Evolutionary conservation across 1,284 basidiomycete genomes (phyloP).

Genomic region (Sporisorium graminicola): DNA sequence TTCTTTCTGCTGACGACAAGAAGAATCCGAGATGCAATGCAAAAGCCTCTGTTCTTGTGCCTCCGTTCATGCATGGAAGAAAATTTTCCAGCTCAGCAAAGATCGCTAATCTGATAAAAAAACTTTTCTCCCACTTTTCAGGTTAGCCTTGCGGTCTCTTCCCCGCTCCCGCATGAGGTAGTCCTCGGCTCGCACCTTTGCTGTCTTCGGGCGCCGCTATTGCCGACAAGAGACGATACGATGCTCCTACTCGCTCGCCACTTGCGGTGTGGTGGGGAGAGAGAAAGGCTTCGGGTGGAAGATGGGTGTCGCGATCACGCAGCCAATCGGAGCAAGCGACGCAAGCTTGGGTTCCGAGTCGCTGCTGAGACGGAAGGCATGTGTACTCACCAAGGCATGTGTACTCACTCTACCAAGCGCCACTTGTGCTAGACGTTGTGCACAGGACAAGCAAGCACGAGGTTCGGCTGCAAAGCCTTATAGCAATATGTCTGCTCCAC

Average conservation of each 20-base stretch:
- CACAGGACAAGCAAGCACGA: not conserved
- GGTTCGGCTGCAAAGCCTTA: not conserved
- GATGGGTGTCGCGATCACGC: not conserved
- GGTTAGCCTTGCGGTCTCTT: not conserved
- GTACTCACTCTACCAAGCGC: not conserved
- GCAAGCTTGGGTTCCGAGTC: not conserved
- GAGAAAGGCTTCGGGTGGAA: not conserved
- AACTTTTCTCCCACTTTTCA: constrained; percentile 5
- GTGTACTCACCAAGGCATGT: no score
- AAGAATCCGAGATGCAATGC: no score
- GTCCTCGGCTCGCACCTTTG: not conserved
- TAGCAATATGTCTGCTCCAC: no score
- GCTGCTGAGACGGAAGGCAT: not conserved
- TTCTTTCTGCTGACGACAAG: not conserved
- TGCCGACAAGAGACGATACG: not conserved
- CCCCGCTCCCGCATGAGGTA: not conserved
- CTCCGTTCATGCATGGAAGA: constrained; percentile 1
- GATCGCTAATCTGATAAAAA: constrained; percentile 40
- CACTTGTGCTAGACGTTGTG: not conserved
- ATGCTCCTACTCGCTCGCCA: not conserved
- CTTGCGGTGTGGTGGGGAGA: not conserved
- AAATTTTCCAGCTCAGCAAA: constrained; percentile 19
- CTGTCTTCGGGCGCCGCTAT: not conserved
- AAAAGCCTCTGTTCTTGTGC: constrained; percentile 4
- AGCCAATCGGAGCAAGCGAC: constrained; percentile 4